Conservation (phyloP, 192 early-diverging fungal genomes). For the Lobosporangium transversale region DNA sequence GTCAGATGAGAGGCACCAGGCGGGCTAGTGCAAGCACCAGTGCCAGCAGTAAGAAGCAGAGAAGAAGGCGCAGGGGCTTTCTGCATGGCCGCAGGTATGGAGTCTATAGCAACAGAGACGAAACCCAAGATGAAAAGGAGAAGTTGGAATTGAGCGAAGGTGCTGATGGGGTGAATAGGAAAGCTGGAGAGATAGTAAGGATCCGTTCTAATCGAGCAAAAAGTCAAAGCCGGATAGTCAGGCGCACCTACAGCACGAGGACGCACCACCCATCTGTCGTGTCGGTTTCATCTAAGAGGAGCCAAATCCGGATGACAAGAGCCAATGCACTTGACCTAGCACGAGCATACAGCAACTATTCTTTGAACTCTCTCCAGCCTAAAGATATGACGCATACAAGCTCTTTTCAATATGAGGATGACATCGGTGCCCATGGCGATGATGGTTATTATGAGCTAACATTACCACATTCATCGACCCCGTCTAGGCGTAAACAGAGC, state of each 20-base stretch:
- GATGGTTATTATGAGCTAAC: conserved; percentile 6
- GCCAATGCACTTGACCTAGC: neutral
- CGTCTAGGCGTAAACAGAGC: too few species aligned
- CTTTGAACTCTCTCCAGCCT: neutral
- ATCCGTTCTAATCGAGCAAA: neutral
- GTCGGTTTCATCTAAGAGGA: conserved; percentile 5
- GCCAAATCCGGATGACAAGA: neutral
- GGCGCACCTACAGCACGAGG: neutral
- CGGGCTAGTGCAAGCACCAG: conserved; percentile 1
- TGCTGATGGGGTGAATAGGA: neutral
- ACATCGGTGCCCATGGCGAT: neutral
- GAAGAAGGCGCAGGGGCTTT: conserved; percentile 4
- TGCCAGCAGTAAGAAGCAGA: neutral
- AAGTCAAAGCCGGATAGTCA: neutral
- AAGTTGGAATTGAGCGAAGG: neutral
- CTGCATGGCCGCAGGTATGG: neutral
- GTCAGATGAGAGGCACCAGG: neutral
- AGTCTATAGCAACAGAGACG: neutral
- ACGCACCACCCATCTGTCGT: conserved; percentile 5
- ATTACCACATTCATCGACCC: too few species aligned
- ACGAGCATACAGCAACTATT: neutral
- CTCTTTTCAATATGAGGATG: neutral
- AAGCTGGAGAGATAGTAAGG: neutral
- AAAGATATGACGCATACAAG: neutral
- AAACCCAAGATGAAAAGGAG: neutral